These are phyloP conservation scores for Xylariaceae sp. DNA, from an alignment of 2,329 filamentous ascomycete genomes.

Conservation along the genomic window DNA sequence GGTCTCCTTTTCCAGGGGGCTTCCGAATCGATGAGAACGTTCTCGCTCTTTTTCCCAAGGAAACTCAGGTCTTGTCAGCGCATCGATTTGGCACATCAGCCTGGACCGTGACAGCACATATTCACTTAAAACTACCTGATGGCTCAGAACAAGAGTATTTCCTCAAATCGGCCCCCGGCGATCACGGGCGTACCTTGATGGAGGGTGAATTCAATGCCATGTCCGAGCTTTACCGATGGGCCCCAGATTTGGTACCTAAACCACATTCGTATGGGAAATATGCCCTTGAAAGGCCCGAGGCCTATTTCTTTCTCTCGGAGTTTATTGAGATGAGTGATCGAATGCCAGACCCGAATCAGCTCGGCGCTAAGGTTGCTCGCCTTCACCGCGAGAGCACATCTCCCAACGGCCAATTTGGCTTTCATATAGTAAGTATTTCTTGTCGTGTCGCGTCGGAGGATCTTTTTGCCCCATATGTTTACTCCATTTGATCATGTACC, in stretches of 20 bases:
- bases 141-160: conserved; percentile 2
- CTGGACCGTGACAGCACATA: conserved; percentile 1
- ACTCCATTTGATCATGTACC: too few relatives aligned
- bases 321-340: neutral
- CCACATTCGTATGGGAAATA: conserved; percentile 3
- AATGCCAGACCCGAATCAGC: neutral
- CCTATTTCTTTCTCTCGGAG: neutral
- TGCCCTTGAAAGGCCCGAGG: neutral
- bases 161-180: conserved; percentile 6
- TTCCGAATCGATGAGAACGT: conserved; percentile 5
- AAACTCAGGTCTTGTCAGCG: conserved; percentile 1
- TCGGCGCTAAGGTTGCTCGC: neutral
- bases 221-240: conserved; percentile 6
- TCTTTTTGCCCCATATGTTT: too few relatives aligned
- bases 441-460: too few relatives aligned
- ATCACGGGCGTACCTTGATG: conserved; percentile 2
- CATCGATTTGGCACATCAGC: conserved; percentile 1
- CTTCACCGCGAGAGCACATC: conserved; percentile 2
- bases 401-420: conserved; percentile 7
- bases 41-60: conserved; percentile 1
- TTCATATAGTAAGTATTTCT: too few relatives aligned
- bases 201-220: conserved; percentile 7
- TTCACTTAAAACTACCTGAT: conserved; percentile 2
- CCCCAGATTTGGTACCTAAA: conserved; percentile 6
- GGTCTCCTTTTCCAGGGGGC: conserved; percentile 1